Evolutionary conservation across 2,329 filamentous ascomycete species (phyloP).

Genomic region (Trichoderma pleuroti): DNA sequence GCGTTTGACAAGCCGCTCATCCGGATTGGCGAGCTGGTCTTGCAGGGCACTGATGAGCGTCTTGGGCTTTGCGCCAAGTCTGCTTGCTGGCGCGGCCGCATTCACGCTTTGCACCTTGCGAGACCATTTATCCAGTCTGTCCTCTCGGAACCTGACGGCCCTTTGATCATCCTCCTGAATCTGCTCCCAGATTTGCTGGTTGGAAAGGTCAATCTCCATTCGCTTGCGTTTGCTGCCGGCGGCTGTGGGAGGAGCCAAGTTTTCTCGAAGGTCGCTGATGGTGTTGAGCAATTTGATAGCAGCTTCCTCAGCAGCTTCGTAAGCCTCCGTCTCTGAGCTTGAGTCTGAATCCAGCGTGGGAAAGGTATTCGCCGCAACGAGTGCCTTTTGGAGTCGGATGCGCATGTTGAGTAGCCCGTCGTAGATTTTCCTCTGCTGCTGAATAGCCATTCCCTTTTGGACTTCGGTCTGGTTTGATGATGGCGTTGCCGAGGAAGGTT

Average conservation of each 20-base stretch:
- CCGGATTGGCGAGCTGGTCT: constrained; percentile 62
- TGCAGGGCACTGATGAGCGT: constrained; percentile 63
- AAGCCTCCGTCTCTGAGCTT: constrained; percentile 50
- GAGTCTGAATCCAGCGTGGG: constrained; percentile 41
- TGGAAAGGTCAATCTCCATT: constrained; percentile 54
- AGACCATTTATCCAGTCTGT: constrained; percentile 86
- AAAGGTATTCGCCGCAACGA: constrained; percentile 78
- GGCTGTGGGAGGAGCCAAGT: constrained; percentile 50
- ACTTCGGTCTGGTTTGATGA: constrained; percentile 54
- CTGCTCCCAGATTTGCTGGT: constrained; percentile 66
- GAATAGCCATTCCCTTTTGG: constrained; percentile 81
- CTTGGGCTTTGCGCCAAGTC: constrained; percentile 32
- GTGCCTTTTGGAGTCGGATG: constrained; percentile 88
- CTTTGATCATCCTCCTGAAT: constrained; percentile 64
- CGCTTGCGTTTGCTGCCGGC: constrained; percentile 62
- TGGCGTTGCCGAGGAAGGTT: constrained; percentile 30
- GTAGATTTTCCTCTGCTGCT: constrained; percentile 78
- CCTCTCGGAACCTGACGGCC: constrained; percentile 59
- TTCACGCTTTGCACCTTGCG: constrained; percentile 58
- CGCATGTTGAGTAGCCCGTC: constrained; percentile 85
- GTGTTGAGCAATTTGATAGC: constrained; percentile 83
- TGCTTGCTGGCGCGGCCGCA: constrained; percentile 25
- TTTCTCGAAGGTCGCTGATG: constrained; percentile 65
- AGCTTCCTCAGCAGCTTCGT: constrained; percentile 75
- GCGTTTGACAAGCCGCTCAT: constrained; percentile 62